Evolutionary conservation across 2,329 filamentous ascomycete genomes (phyloP), one percentile per base, ranked within the genome.

Genomic region (Aspergillus costaricaensis): DNA sequence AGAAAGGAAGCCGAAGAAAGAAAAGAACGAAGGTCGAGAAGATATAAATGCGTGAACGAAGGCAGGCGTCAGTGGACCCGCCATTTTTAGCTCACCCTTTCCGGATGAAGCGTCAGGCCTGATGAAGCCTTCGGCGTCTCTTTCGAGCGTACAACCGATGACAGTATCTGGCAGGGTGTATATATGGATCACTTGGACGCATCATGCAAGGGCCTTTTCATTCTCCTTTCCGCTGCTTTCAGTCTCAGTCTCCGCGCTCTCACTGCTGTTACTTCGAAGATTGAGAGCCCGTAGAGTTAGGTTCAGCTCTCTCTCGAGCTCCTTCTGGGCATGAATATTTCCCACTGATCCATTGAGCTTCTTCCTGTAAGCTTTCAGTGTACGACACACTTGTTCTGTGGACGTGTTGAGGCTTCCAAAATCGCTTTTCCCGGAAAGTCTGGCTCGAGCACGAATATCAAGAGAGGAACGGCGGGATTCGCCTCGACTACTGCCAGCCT

Each of bases 321-420:
- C 85, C 54, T 79, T 79, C 1, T 82, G 77, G 1, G 79, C 74
- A 43, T 84, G 80, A 25, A 86, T 72, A 10, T 72, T 74, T 21
- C 85, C 82, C 1, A 72, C 77, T 27, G 79, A 80, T 5, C 77
- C 77, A 17, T 80, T 77, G 2, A 88, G 77, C 60, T 85, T 85
- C 70, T 86, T 87, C 17, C 85, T 79, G 67, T 87, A 88, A 0
- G 82, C 80, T 49, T 82, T 81, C 4, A 88, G 74, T 6, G 82
- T 83, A 39, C 84, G 81, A 68, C 82, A 84, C 1, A 87, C 75
- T 58, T 84, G 82, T 61, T 88, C 85, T 0, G 84, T 87, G 2
- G 82, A 82, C 63, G 77, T 76, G 9, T 80, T 78, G 10, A 85
- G 64, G 38, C 78, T 81, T 25, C 81, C 80, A 62, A 80, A 80